Evolutionary conservation across 1,284 basidiomycete genomes (phyloP), one percentile per base, ranked within the genome.

Genomic region (Termitomyces sp.): DNA sequence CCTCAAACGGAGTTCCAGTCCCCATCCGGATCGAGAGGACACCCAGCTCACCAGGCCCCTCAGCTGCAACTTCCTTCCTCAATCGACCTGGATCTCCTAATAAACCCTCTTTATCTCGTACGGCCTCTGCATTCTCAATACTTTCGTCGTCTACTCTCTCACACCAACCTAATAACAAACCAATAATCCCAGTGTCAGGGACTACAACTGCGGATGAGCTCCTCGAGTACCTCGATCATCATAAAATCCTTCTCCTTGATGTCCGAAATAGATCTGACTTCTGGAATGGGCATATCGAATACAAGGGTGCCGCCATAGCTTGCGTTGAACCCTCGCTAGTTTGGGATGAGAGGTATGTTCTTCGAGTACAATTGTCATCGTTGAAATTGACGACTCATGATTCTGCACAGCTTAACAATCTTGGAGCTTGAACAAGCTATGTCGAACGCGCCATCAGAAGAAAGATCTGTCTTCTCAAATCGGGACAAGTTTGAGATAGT

Each of bases 401-500:
- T 46, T 21, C 21, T 13, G 43, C 30, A 40, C n/a, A 94, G 92
- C 40, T 76, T 94, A 58, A 80, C 79, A 6, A 81, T 84, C 2
- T 68, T 77, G 28, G 77, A 78, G 17, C 81, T 98, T 17, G 93
- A 97, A 69, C 81, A 89, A 57, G 81, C 91, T 0, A 79, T 97
- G 51, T 73, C 83, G 1, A 72, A 92, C 19, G 85, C 83, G 1
- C 90, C 94, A 0, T 75, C 78, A 24, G 68, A 79, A 38, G 94
- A 98, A 71, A 79, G 77, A 40, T 75, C 76, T 1, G 74, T 89
- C 17, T 98, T 98, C 69, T 70, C 75, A 26, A 86, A 89, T 55
- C 87, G 96, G 28, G 82, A 93, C 65, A 86, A 87, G 62, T 97
- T 91, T 68, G 94, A 98, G 62, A 71, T 97, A 13, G 83, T 98